phyloP scores from a whole-genome alignment of 768 basidiomycete species.

The Lactifluus volemus region DNA sequence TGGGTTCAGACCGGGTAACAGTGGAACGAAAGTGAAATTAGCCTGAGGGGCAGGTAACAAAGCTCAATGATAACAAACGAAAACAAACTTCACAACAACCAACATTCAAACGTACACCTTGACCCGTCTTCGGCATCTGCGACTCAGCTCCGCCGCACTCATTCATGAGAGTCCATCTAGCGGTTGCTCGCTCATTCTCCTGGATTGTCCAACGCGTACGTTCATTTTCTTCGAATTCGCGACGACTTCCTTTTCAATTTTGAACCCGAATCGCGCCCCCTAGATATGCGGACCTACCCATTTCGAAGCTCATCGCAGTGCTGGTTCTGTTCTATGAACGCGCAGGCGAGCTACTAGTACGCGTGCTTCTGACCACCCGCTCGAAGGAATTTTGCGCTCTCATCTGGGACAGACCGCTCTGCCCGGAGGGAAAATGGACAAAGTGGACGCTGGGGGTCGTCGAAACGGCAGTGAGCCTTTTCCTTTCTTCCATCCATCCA shows the following conservation, averaged over 20 bases:
- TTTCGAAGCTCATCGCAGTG: slow-evolving; percentile 58
- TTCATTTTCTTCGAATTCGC: too few relatives aligned
- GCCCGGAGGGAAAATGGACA: slow-evolving; percentile 73
- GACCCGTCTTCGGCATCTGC: too few relatives aligned
- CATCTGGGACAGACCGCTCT: slow-evolving; percentile 79
- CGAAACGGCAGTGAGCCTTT: slow-evolving; percentile 63
- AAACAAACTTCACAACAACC: too few relatives aligned
- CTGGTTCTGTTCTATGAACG: slow-evolving; percentile 72
- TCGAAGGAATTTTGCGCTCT: slow-evolving; percentile 57
- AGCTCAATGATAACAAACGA: too few relatives aligned
- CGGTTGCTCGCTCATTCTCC: too few relatives aligned
- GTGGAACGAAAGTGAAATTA: too few relatives aligned
- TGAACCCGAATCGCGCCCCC: background rate
- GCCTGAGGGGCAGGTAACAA: too few relatives aligned
- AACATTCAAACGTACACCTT: too few relatives aligned
- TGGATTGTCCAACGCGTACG: background rate
- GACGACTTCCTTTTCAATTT: background rate
- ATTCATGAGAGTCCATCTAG: too few relatives aligned
- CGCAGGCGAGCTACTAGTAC: slow-evolving; percentile 36
- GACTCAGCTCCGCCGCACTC: too few relatives aligned
- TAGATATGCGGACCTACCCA: slow-evolving; percentile 22
- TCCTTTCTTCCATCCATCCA: background rate
- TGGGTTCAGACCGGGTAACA: too few relatives aligned
- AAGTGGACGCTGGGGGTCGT: slow-evolving; percentile 51
- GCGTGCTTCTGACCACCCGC: slow-evolving; percentile 76